Percentiles rank a stretch among this genome's conserved stretches.
phyloP scores from a whole-genome alignment of 2,329 filamentous ascomycete genomes.

The Gnomoniopsis sp. region DNA sequence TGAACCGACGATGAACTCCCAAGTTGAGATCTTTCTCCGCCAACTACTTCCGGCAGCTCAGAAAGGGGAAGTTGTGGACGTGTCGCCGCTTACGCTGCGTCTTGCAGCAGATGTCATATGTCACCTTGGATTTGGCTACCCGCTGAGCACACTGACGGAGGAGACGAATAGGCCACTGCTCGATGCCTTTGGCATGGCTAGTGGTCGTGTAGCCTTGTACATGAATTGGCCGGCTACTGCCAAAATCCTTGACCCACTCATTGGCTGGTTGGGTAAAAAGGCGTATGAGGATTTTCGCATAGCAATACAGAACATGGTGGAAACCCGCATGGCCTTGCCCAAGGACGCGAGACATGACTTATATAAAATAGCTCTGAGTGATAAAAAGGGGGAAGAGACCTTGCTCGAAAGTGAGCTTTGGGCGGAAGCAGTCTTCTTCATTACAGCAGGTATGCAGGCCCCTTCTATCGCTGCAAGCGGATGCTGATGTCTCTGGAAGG shows the following conservation, averaged over 20 bases:
- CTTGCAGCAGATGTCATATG: conserved; percentile 4
- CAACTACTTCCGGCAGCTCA: background rate
- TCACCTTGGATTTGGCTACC: background rate
- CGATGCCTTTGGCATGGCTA: background rate
- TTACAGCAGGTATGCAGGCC: conserved; percentile 20
- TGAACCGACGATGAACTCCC: background rate
- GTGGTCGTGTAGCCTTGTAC: background rate
- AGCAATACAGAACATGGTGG: background rate
- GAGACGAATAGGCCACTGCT: conserved; percentile 1
- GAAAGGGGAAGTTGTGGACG: background rate
- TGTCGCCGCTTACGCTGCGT: background rate
- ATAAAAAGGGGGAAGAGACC: background rate
- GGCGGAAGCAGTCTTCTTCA: conserved; percentile 18
- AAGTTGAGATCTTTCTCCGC: background rate
- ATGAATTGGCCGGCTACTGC: conserved; percentile 8
- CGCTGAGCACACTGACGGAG: background rate
- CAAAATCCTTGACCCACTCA: background rate
- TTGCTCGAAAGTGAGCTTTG: background rate
- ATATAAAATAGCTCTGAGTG: conserved; percentile 19
- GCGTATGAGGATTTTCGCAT: background rate
- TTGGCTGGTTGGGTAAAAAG: background rate
- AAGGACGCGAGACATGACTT: conserved; percentile 19
- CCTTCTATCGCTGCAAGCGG: background rate
- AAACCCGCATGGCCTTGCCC: background rate
- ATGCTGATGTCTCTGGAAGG: background rate